A percentile compares a stretch with the other conserved stretches of the same genome.
Evolutionary conservation across 1,284 basidiomycete species (phyloP).

Genomic region (Cystobasidium sp.): DNA sequence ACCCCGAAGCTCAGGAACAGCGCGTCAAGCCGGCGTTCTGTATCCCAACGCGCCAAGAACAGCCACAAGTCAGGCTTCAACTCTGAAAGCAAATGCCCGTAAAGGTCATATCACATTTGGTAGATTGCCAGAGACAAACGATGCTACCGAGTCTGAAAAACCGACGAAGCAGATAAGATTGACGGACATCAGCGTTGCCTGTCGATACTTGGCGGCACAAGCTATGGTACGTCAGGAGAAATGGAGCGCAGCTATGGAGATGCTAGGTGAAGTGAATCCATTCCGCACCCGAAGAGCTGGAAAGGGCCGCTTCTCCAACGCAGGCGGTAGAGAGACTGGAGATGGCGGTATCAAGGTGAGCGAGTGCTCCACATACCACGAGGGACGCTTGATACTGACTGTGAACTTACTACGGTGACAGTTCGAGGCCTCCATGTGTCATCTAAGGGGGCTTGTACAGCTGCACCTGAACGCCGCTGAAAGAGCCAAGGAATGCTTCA

Average conservation of each 20-base stretch:
- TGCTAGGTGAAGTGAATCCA: slow-evolving; percentile 64
- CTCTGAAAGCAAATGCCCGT: slow-evolving; percentile 15
- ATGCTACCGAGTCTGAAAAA: not conserved
- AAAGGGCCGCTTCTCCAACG: slow-evolving; percentile 12
- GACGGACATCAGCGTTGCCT: slow-evolving; percentile 88
- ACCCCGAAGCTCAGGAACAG: slow-evolving; percentile 36
- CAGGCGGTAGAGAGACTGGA: slow-evolving; percentile 65
- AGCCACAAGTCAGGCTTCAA: slow-evolving; percentile 31
- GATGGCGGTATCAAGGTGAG: slow-evolving; percentile 84
- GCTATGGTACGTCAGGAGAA: slow-evolving; percentile 92
- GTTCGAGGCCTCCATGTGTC: slow-evolving; percentile 95
- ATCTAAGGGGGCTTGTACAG: slow-evolving; percentile 89
- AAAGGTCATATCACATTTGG: slow-evolving; percentile 16
- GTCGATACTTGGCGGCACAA: slow-evolving; percentile 90
- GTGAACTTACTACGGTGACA: slow-evolving; percentile 54
- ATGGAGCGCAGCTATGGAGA: slow-evolving; percentile 88
- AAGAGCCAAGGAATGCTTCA: slow-evolving; percentile 87
- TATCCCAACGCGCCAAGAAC: slow-evolving; percentile 7
- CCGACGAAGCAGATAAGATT: slow-evolving; percentile 57
- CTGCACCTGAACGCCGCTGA: slow-evolving; percentile 87
- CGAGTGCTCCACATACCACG: not conserved
- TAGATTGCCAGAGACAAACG: not conserved
- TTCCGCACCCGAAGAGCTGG: slow-evolving; percentile 9
- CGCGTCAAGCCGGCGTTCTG: not conserved
- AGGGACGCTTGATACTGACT: slow-evolving; percentile 57